Base-by-base conservation (phyloP, 352 stramenopile genomes). In the Phytophthora foliorum region DNA sequence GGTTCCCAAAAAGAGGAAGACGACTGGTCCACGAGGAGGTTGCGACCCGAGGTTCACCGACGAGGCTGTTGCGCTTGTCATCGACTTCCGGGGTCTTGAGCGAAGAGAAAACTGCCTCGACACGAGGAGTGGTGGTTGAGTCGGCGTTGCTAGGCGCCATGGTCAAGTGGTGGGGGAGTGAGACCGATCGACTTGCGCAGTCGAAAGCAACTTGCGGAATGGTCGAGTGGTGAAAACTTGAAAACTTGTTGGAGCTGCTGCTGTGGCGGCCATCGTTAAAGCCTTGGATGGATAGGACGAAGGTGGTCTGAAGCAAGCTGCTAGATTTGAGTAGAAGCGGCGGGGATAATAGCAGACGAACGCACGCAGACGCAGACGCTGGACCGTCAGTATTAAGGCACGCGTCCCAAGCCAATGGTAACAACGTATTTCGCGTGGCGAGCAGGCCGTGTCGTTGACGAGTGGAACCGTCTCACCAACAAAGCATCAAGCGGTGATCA, bases 41-140 rank as follows among this genome's bases (percentile, higher is more conserved):
- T 6, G 38, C 17, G 16, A 38, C 21, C 17, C 22, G 42, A 25
- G 44, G 25, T 42, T 73, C 50, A 9, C 50, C 45, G 8, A 38
- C 34, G 27, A 73, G 24, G 31, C 57, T 72, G 41, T 51, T 63
- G 53, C 63, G 69, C 27, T 69, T 73, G 44, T 64, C 53, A 19
- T 72, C 44, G 16, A 57, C 21, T 8, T 65, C 68, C 14, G 69
- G 69, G 1, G 69, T 74, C 54, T 77, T 77, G 63, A 73, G 57
- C 17, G 64, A 54, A 6, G 69, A 51, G 36, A 73, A 77, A 1
- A 48, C 46, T 2, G 56, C 64, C 13, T 77, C 60, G 7, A 63
- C 38, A 6, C 50, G 58, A 36, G 66, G 66, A 22, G 66, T 69
- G 24, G 46, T 42, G 31, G 39, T 52, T 14, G 53, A 7, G n/a